Evolutionary conservation across 768 basidiomycete species (phyloP), one percentile per base, ranked within the genome.

Genomic region (Russula dissimulans): DNA sequence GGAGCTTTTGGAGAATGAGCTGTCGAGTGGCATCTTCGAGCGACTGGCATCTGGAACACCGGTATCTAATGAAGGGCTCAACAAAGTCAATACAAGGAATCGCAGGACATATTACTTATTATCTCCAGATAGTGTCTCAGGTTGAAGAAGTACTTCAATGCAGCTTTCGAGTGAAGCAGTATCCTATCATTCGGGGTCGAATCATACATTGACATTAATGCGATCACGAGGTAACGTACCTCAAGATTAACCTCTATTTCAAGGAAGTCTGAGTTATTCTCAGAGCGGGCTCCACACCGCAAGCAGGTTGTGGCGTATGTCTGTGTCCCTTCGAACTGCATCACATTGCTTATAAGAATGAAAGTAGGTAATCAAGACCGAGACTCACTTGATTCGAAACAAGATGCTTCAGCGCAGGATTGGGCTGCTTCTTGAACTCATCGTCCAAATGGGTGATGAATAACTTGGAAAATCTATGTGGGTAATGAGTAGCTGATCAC

Each of bases 241-340:
- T 86, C 79, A 60, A 97, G 79, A 65, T 79, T 91, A 61, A 97
- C 80, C 70, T 95, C 95, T 38, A 98, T 78, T 70, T 98, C 95
- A 17, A 89, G 77, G 68, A 95, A 97, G 56, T 84, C 77, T n/a
- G 82, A 77, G 43, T 77, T 71, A 45, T 79, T 81, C 72, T 92
- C 85, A 15, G 91, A 92, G 52, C 76, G 77, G 63, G 79, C 79
- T 26, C 76, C 72, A 68, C 95, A 98, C 2, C 73, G 75, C 57
- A 81, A 71, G 68, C 95, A 98, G 15, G 80, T 77, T 0, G 91
- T 97, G 5, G 83, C 84, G 67, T 95, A 95, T 8, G 86, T 78
- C 69, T 87, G 80, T 59, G 80, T 82, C 9, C 95, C 95, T 77
- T 95, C 86, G 70, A 97, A 97, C 91, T 95, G 67, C 95, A 67